A percentile compares a stretch with the other conserved stretches of the same genome.
Evolutionary conservation across 2,329 filamentous ascomycete species (phyloP).

Genomic region (Malbranchea zuffiana): DNA sequence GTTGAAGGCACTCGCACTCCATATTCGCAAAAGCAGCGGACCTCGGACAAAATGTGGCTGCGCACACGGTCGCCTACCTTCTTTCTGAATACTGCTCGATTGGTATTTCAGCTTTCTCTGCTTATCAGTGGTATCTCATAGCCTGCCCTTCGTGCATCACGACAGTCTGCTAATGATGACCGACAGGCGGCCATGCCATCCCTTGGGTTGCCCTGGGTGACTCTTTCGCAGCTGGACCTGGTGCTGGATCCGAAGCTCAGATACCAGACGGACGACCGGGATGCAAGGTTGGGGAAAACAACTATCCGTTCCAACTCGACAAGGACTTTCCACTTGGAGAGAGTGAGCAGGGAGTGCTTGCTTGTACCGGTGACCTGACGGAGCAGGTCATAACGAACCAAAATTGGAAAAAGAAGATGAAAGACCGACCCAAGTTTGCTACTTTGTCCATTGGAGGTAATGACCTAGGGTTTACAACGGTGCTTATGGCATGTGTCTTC

Average conservation of each 20-base stretch:
- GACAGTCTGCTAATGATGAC: too few species aligned
- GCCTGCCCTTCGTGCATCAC: too few species aligned
- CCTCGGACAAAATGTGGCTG: too few species aligned
- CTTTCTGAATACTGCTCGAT: too few species aligned
- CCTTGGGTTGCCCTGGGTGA: not conserved
- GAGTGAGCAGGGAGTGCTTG: not conserved
- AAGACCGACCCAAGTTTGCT: not conserved
- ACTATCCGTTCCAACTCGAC: not conserved
- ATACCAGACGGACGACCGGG: not conserved
- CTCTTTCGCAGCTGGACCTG: not conserved
- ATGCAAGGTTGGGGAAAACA: not conserved
- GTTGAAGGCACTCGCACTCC: too few species aligned
- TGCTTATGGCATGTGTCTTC: not conserved
- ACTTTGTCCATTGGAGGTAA: constrained; percentile 1
- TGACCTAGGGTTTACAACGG: not conserved
- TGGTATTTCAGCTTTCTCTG: too few species aligned
- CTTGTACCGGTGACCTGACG: not conserved
- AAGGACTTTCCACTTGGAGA: not conserved
- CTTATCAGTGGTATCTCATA: too few species aligned
- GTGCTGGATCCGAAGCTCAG: not conserved
- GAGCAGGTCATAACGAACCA: not conserved
- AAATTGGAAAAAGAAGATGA: too few species aligned
- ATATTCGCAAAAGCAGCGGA: too few species aligned
- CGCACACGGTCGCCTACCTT: too few species aligned
- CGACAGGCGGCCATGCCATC: not conserved